Conservation (phyloP, 208 protist genomes). For the Leishmania braziliensis region DNA sequence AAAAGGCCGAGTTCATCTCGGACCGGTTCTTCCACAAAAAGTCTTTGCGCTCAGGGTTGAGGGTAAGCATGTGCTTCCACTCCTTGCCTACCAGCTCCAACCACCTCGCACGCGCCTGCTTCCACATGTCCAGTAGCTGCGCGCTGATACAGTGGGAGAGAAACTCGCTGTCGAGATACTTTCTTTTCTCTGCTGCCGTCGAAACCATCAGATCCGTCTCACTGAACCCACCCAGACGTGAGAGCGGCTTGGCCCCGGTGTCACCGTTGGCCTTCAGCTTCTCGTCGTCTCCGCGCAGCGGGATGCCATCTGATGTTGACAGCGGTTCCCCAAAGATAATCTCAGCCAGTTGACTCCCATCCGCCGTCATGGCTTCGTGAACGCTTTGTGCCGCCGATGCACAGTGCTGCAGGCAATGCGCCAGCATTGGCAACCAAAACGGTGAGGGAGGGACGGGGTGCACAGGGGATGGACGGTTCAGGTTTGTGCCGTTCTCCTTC, state of each 20-base stretch:
- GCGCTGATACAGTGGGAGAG: slow-evolving; percentile 40
- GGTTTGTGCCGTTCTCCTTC: slow-evolving; percentile 73
- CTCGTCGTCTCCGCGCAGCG: slow-evolving; percentile 39
- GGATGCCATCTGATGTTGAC: slow-evolving; percentile 49
- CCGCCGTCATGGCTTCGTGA: slow-evolving; percentile 36
- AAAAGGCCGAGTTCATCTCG: slow-evolving; percentile 86
- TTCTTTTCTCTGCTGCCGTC: slow-evolving; percentile 39
- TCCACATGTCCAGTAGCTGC: slow-evolving; percentile 75
- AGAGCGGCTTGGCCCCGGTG: slow-evolving; percentile 12
- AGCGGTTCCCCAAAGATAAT: slow-evolving; percentile 74
- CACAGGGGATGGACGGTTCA: slow-evolving; percentile 56
- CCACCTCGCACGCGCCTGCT: slow-evolving; percentile 54
- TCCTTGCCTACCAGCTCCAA: slow-evolving; percentile 59
- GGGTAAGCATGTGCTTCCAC: slow-evolving; percentile 47
- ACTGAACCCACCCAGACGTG: slow-evolving; percentile 57
- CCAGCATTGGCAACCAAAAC: slow-evolving; percentile 40
- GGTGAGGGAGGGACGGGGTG: slow-evolving; percentile 53
- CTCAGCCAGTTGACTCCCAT: slow-evolving; percentile 16
- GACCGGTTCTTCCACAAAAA: slow-evolving; percentile 88
- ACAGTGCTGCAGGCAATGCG: slow-evolving; percentile 35
- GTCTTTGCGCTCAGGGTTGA: slow-evolving; percentile 50
- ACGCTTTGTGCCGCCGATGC: slow-evolving; percentile 36
- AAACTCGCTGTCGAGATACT: slow-evolving; percentile 46
- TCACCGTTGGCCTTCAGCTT: slow-evolving; percentile 38
- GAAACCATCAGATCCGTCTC: slow-evolving; percentile 37